Evolutionary conservation across 768 basidiomycete genomes (phyloP).

Genomic region (Tulasnella sp.): DNA sequence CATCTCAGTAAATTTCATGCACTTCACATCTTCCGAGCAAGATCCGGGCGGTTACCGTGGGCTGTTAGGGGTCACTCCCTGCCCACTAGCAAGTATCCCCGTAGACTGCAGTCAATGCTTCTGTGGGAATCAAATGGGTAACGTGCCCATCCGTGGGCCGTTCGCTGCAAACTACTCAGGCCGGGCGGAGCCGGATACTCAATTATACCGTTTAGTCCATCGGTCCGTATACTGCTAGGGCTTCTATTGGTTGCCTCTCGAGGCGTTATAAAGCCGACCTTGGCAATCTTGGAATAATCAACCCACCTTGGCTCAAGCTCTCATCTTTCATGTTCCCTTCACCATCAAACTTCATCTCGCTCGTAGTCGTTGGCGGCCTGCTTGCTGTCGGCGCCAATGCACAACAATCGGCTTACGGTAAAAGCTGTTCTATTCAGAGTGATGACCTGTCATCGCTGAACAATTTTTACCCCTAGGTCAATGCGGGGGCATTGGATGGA

Average conservation of each 20-base stretch:
- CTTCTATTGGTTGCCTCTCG: neutral
- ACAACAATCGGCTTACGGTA: neutral
- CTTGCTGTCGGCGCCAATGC: neutral
- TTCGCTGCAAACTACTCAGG: too few relatives aligned
- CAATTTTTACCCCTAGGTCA: neutral
- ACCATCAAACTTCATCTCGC: neutral
- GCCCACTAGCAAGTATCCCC: neutral
- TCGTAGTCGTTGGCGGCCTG: neutral
- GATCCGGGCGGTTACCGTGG: neutral
- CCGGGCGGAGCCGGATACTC: too few relatives aligned
- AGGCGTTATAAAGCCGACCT: neutral
- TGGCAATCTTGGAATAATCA: neutral
- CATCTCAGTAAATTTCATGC: neutral
- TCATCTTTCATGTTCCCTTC: too few relatives aligned
- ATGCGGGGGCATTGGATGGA: neutral
- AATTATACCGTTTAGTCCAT: neutral
- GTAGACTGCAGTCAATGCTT: neutral
- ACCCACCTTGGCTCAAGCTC: neutral
- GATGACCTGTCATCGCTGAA: neutral
- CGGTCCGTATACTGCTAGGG: neutral
- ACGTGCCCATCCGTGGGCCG: too few relatives aligned
- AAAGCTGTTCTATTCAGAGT: neutral
- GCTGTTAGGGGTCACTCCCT: neutral
- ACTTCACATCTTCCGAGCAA: neutral
- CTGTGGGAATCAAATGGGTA: neutral